Conservation (phyloP, 495 filamentous ascomycete genomes). For the Daldinia childiae region DNA sequence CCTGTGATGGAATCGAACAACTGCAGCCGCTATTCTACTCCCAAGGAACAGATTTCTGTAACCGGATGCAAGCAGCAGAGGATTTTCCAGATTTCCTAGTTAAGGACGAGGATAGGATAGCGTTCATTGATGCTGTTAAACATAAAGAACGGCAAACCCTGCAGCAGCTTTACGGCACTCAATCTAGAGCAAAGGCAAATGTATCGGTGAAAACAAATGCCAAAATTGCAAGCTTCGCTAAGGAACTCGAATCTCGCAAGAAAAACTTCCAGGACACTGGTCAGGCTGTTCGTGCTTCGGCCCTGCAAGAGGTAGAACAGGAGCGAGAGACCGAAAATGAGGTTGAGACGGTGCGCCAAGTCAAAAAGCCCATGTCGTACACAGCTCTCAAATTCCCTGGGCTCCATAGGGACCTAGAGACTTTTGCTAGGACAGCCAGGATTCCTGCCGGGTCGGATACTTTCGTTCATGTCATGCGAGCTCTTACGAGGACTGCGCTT, state of each 20-base stretch:
- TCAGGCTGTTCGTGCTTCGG: constrained; percentile 50
- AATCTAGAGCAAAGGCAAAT: constrained; percentile 16
- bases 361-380: constrained; percentile 49
- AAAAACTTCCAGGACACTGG: constrained; percentile 48
- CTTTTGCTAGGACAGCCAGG: constrained; percentile 42
- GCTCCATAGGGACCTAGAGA: constrained; percentile 43
- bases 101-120: constrained; percentile 20
- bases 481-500: constrained; percentile 38
- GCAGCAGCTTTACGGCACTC: constrained; percentile 49
- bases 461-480: constrained; percentile 34
- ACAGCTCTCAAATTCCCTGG: constrained; percentile 45
- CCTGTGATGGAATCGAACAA: constrained; percentile 64
- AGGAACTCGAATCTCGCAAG: constrained; percentile 46
- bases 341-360: constrained; percentile 60
- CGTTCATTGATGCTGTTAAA: constrained; percentile 41
- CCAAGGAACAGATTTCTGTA: constrained; percentile 66
- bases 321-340: constrained; percentile 58
- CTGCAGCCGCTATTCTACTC: constrained; percentile 64
- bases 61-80: constrained; percentile 47
- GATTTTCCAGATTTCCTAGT: constrained; percentile 43
- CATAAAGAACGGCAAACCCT: constrained; percentile 51
- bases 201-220: constrained; percentile 30
- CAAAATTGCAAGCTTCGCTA: constrained; percentile 38
- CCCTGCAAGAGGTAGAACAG: constrained; percentile 63
- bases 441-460: constrained; percentile 38